Percentiles rank a stretch among this genome's conserved stretches.
Evolutionary conservation across 2,329 filamentous ascomycete genomes (phyloP).

Genomic region (Ophiostoma perfectum): DNA sequence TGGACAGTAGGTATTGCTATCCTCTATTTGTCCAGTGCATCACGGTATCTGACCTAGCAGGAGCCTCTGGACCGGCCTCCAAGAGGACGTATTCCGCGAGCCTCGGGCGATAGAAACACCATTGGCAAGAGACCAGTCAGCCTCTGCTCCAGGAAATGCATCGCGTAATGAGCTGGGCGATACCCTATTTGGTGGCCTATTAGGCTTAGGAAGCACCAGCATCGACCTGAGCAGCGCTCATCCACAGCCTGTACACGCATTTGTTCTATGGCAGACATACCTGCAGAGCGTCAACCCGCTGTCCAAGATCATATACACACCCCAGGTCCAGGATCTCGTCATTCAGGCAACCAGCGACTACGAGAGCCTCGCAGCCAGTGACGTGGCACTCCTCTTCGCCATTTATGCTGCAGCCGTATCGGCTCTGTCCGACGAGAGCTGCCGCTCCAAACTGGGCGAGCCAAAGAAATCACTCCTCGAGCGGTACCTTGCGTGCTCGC

Average conservation of each 20-base stretch:
- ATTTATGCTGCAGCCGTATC: not conserved
- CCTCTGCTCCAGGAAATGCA: too few relatives aligned
- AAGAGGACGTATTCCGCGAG: conserved; percentile 25
- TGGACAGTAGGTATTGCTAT: not conserved
- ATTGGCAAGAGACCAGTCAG: conserved; percentile 26
- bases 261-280: conserved; percentile 39
- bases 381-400: not conserved
- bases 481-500: not conserved
- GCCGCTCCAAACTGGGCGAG: not conserved
- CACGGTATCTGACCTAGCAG: not conserved
- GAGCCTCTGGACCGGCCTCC: conserved; percentile 15
- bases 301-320: conserved; percentile 47
- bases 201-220: not conserved
- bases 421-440: not conserved
- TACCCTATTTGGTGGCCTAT: not conserved
- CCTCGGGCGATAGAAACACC: conserved; percentile 24
- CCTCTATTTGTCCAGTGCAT: not conserved
- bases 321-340: conserved; percentile 37
- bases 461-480: not conserved
- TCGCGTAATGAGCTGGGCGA: too few relatives aligned
- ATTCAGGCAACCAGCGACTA: conserved; percentile 23
- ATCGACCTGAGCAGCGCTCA: conserved; percentile 26
- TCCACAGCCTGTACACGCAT: conserved; percentile 33
- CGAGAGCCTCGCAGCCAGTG: not conserved
- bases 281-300: conserved; percentile 49